These are phyloP conservation scores for Fistulinella prunicolor DNA, from an alignment of 768 basidiomycete genomes.

Conservation along the genomic window DNA sequence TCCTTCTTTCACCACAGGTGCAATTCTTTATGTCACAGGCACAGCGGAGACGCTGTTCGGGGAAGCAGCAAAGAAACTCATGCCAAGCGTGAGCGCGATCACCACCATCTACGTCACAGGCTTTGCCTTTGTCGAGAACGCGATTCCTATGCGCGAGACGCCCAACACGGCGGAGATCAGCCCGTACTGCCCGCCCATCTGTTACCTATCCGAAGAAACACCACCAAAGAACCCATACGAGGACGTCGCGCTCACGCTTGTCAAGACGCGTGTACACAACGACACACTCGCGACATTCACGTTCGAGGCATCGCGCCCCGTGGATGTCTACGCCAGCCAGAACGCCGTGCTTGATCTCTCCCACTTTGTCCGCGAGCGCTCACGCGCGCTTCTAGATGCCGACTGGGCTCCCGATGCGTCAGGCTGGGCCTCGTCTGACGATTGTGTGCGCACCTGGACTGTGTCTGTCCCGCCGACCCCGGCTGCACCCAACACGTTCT, in stretches of 20 bases:
- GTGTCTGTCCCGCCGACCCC: constrained; percentile 37
- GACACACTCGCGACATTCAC: constrained; percentile 52
- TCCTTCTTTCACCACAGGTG: constrained; percentile 49
- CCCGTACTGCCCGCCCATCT: constrained; percentile 60
- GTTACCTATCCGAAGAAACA: constrained; percentile 48
- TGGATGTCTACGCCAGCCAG: constrained; percentile 41
- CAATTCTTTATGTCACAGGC: constrained; percentile 61
- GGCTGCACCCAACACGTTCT: constrained; percentile 24
- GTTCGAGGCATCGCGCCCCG: constrained; percentile 38
- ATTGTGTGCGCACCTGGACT: constrained; percentile 65
- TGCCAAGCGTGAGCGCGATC: constrained; percentile 47
- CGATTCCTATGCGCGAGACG: constrained; percentile 50
- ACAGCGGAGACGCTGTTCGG: constrained; percentile 50
- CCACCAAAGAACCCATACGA: constrained; percentile 27
- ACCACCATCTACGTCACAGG: constrained; percentile 51
- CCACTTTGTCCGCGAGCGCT: constrained; percentile 43
- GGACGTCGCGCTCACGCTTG: constrained; percentile 27
- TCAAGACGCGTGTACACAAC: constrained; percentile 20
- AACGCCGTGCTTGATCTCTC: constrained; percentile 54
- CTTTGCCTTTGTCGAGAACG: constrained; percentile 49
- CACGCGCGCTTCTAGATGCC: constrained; percentile 39
- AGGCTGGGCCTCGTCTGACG: constrained; percentile 48
- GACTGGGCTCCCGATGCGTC: constrained; percentile 36
- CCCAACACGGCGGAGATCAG: constrained; percentile 32
- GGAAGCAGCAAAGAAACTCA: constrained; percentile 43